Evolutionary conservation across 2,329 filamentous ascomycete genomes (phyloP).

Genomic region (Stagonosporopsis rhizophila): DNA sequence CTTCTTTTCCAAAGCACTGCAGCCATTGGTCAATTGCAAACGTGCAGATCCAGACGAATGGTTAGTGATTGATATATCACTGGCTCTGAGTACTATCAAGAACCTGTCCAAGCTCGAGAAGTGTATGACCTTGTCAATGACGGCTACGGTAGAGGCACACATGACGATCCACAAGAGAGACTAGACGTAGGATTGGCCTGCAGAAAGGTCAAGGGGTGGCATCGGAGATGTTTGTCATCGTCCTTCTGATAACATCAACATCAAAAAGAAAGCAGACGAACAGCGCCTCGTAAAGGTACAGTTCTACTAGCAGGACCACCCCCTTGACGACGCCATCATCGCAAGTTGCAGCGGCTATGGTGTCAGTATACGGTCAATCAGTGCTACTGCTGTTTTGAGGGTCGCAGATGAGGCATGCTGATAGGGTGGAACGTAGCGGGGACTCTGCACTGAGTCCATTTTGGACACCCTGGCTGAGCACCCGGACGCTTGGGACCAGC

Average conservation of each 20-base stretch:
- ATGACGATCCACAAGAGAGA: neutral
- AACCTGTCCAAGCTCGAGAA: neutral
- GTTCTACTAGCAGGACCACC: neutral
- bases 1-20: neutral
- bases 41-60: neutral
- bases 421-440: neutral
- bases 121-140: neutral
- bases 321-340: neutral
- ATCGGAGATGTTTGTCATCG: neutral
- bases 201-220: neutral
- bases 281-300: neutral
- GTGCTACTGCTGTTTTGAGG: neutral
- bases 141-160: neutral
- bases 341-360: neutral
- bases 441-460: neutral
- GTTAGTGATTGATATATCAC: neutral
- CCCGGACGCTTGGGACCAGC: neutral
- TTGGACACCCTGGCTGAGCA: neutral
- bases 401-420: neutral
- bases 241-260: neutral
- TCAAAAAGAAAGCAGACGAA: neutral
- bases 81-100: neutral
- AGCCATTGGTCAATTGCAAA: neutral
- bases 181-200: neutral
- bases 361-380: neutral